Conservation (phyloP, 139 green algal genomes). For the Chlorella sp. region DNA sequence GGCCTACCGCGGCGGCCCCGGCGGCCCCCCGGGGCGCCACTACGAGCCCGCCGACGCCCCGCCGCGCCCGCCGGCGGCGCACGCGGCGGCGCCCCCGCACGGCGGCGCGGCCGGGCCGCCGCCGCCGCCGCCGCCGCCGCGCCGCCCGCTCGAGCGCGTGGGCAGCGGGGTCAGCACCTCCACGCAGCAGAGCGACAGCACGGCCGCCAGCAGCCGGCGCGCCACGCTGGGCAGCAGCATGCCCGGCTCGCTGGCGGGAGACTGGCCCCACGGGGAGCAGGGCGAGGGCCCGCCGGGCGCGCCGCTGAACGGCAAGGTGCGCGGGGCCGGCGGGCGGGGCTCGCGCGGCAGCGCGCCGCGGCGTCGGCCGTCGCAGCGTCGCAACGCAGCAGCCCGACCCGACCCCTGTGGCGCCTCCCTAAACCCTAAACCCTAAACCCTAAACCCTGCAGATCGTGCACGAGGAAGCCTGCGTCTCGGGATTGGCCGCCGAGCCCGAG, state of each 20-base stretch:
- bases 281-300: no score
- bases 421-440: no score
- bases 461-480: no score
- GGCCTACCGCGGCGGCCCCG: background rate
- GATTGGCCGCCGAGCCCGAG: no score
- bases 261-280: background rate
- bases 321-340: no score
- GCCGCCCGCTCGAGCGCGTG: background rate
- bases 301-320: background rate
- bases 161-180: slow-evolving; percentile 19
- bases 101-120: background rate
- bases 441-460: no score
- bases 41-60: no score
- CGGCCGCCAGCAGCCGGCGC: slow-evolving; percentile 12
- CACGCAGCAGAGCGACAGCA: slow-evolving; percentile 21
- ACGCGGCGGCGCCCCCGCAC: background rate
- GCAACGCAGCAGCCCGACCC: no score
- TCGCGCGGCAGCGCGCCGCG: no score
- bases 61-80: background rate
- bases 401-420: no score
- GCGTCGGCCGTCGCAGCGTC: no score
- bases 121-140: background rate
- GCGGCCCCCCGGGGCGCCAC: no score
- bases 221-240: slow-evolving; percentile 26
- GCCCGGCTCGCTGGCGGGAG: background rate